Base-by-base conservation (phyloP, 176 grass and related monocot genomes). In the Cocos nucifera region DNA sequence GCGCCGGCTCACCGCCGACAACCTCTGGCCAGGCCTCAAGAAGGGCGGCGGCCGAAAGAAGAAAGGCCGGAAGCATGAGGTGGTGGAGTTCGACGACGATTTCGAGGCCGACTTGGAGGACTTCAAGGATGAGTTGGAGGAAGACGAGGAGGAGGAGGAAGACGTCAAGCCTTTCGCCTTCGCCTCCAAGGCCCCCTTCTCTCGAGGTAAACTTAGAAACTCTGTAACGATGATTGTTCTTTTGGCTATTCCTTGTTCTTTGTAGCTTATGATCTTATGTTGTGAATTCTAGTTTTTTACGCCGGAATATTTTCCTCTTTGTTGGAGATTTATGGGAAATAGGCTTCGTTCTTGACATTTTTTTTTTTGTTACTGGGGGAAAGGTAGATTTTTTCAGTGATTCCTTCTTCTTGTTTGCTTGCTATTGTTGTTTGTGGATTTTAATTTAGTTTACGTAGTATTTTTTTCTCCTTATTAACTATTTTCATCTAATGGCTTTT, bases 51-150 rank as follows among this genome's bases (percentile, higher is more conserved):
- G 59, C 2, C 8, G 35, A 44, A 44, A 44, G 24, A 82, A 82
- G 22, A 44, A 44, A 44, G 17, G 53, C 0, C 57, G 10, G 27
- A 77, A 18, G 22, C 32, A 27, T 23, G 68, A 49, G 21, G 39
- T 22, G 53, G 60, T 53, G 67, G 65, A 70, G 17, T 35, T 24
- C 20, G 58, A 77, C 5, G 68, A 72, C 3, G 73, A 82, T n/a
- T 82, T 82, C 35, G 73, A 82, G 73, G 68, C 79, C 17, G 79
- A 77, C 51, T 77, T 82, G 49, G 39, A 44, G 35, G 79, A 82
- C 55, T 82, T 82, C 20, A n/a, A 82, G 51, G 79, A 76, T 25
- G 69, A 73, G 19, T 75, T 53, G 7, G 61, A 25, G 49, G 63
- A 53, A 16, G 63, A 53, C 39, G 63, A 65, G 26, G 27, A 21